Conservation (phyloP, 2,329 filamentous ascomycete species). For the Colletotrichum sp. region DNA sequence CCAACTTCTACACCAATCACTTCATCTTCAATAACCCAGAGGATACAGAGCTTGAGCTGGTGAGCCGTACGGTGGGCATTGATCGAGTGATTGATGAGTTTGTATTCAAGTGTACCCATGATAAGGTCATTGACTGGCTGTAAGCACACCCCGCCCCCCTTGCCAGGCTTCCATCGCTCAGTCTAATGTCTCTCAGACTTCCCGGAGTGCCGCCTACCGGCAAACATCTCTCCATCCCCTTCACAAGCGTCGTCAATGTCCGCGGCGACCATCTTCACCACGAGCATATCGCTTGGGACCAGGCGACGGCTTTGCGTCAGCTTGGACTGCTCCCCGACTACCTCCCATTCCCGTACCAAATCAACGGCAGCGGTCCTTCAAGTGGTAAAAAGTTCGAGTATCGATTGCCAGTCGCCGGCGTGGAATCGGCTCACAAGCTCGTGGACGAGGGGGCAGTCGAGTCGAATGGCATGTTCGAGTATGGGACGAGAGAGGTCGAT, state of each 20-base stretch:
- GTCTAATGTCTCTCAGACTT: conserved; percentile 33
- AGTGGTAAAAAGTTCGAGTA: conserved; percentile 30
- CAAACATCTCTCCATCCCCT: conserved; percentile 59
- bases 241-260: conserved; percentile 68
- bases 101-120: conserved; percentile 68
- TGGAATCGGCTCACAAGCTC: conserved; percentile 37
- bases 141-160: conserved; percentile 40
- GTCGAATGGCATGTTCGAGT: conserved; percentile 36
- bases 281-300: conserved; percentile 74
- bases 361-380: conserved; percentile 6
- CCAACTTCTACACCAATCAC: conserved; percentile 73
- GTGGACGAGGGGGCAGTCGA: conserved; percentile 30
- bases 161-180: not conserved
- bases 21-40: conserved; percentile 78
- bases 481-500: conserved; percentile 11
- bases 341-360: conserved; percentile 58
- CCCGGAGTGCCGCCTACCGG: conserved; percentile 62
- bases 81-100: conserved; percentile 78
- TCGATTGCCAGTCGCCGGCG: conserved; percentile 34
- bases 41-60: conserved; percentile 70
- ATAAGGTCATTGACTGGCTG: conserved; percentile 71
- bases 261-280: conserved; percentile 68
- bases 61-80: conserved; percentile 74
- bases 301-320: conserved; percentile 67
- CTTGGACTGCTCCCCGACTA: conserved; percentile 62